phyloP scores from a whole-genome alignment of 2,329 filamentous ascomycete genomes.

The Monosporascus sp. region DNA sequence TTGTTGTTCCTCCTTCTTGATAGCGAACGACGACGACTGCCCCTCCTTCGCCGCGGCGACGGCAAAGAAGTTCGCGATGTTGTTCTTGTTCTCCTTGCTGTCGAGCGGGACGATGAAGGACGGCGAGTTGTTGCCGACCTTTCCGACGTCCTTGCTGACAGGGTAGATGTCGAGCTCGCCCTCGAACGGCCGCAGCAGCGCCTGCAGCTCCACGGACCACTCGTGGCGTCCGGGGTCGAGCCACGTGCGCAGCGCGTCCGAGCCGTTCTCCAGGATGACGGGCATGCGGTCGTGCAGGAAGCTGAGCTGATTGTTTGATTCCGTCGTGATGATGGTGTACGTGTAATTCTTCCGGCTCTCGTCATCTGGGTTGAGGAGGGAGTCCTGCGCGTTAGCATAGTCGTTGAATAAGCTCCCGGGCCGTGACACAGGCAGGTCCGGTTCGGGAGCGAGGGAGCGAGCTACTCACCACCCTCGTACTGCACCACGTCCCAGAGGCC shows the following conservation, averaged over 20 bases:
- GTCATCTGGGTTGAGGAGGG: slow-evolving; percentile 1
- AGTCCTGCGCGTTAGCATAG: no score
- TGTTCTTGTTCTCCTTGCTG: slow-evolving; percentile 83
- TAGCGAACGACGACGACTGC: no score
- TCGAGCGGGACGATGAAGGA: slow-evolving; percentile 77
- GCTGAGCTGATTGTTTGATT: slow-evolving; percentile 72
- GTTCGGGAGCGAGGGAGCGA: not conserved
- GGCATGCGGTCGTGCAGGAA: slow-evolving; percentile 97
- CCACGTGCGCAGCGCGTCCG: slow-evolving; percentile 66
- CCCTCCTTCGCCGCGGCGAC: slow-evolving; percentile 40
- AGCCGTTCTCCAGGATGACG: slow-evolving; percentile 76
- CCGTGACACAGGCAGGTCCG: not conserved
- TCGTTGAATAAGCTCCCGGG: no score
- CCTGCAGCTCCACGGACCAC: slow-evolving; percentile 77
- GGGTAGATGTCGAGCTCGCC: slow-evolving; percentile 80
- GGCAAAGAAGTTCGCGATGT: slow-evolving; percentile 90
- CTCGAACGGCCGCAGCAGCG: slow-evolving; percentile 70
- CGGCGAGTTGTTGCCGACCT: slow-evolving; percentile 86
- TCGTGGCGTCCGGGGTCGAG: slow-evolving; percentile 66
- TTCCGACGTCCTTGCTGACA: slow-evolving; percentile 84
- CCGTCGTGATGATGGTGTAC: slow-evolving; percentile 91
- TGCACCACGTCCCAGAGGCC: slow-evolving; percentile 87
- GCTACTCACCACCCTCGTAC: slow-evolving; percentile 55
- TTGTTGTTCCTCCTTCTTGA: slow-evolving; percentile 6
- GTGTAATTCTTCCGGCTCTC: slow-evolving; percentile 69